Evolutionary conservation across 176 grass and related monocot species (phyloP).

Genomic region (Stipa capillata): DNA sequence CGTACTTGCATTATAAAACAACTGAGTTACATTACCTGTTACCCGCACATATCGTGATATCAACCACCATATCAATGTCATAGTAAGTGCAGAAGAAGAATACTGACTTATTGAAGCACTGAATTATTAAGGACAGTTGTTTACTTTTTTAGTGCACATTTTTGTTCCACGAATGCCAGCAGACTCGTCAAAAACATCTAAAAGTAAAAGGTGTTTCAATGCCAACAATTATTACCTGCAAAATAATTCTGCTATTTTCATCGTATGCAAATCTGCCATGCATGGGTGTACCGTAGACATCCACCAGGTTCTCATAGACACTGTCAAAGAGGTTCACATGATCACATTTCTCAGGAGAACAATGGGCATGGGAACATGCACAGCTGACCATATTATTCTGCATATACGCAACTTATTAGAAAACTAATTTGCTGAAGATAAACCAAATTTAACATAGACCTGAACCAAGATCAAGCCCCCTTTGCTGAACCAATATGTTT

Average conservation of each 20-base stretch:
- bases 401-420: conserved; percentile 26
- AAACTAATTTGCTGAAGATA: conserved; percentile 12
- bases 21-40: neutral
- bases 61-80: neutral
- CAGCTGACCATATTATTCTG: conserved; percentile 57
- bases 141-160: neutral
- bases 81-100: neutral
- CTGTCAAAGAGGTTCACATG: conserved; percentile 65
- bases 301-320: conserved; percentile 48
- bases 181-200: neutral
- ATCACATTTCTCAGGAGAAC: conserved; percentile 61
- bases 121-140: neutral
- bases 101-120: neutral
- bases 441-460: neutral
- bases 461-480: neutral
- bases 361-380: conserved; percentile 39
- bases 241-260: conserved; percentile 54
- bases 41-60: neutral
- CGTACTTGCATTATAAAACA: neutral
- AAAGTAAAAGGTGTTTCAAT: neutral
- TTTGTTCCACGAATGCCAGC: neutral
- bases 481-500: neutral
- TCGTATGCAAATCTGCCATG: conserved; percentile 79
- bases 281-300: conserved; percentile 54
- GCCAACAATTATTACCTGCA: conserved; percentile 52